phyloP scores from a whole-genome alignment of 768 basidiomycete genomes.

The Trametes villosa region DNA sequence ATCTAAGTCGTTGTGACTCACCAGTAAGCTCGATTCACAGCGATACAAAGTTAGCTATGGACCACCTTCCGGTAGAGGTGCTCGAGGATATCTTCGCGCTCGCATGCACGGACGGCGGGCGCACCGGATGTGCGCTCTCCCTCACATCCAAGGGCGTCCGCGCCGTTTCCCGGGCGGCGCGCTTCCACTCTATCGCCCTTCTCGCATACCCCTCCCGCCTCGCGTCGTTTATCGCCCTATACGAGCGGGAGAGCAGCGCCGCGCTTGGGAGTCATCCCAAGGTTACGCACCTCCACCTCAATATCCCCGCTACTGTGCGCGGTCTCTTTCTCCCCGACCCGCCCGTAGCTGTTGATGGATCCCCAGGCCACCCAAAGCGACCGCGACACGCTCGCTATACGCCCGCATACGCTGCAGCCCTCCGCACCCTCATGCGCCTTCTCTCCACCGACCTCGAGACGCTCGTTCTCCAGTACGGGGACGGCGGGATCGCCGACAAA shows the following conservation, averaged over 20 bases:
- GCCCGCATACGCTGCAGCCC: not conserved
- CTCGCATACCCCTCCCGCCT: not conserved
- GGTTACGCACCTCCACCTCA: not conserved
- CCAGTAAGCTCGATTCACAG: no score
- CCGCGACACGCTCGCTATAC: not conserved
- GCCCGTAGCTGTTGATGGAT: not conserved
- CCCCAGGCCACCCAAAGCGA: not conserved
- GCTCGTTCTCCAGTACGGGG: not conserved
- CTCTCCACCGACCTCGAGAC: not conserved
- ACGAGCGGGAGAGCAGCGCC: not conserved
- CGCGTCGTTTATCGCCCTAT: not conserved
- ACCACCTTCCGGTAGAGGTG: not conserved
- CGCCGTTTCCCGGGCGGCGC: not conserved
- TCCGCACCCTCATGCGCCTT: not conserved
- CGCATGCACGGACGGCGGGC: constrained; percentile 1
- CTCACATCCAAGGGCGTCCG: not conserved
- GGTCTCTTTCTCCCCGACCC: not conserved
- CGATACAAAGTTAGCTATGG: no score
- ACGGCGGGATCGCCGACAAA: no score
- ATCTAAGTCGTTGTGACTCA: no score
- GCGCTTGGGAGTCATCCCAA: no score
- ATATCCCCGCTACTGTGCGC: not conserved
- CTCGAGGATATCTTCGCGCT: not conserved
- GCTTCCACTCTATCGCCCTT: constrained; percentile 1
- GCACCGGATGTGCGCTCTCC: constrained; percentile 3